Conservation (phyloP, 1,284 basidiomycete genomes). For the Afroboletus lepidellus region DNA sequence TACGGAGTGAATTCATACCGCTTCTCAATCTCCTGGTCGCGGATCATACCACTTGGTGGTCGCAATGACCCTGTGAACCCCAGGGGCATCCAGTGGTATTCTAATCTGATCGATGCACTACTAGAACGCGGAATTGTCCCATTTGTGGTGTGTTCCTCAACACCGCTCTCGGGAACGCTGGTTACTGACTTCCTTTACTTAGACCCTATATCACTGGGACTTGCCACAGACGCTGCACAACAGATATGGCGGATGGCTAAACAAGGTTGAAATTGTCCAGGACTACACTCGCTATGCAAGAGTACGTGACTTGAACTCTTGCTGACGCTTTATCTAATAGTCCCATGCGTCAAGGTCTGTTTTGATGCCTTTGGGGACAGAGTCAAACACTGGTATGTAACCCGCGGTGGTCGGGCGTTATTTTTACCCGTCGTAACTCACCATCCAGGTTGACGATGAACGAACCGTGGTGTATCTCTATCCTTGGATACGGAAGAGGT, state of each 20-base stretch:
- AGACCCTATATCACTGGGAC: conserved; percentile 80
- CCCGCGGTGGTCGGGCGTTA: neutral
- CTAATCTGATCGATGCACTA: conserved; percentile 66
- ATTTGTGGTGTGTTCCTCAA: conserved; percentile 53
- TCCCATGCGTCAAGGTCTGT: conserved; percentile 44
- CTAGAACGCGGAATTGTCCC: conserved; percentile 62
- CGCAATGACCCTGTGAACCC: conserved; percentile 69
- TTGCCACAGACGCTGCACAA: conserved; percentile 38
- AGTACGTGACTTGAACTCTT: conserved; percentile 34
- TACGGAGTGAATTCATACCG: conserved; percentile 58
- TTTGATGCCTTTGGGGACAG: conserved; percentile 74
- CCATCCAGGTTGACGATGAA: conserved; percentile 61
- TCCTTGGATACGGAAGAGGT: conserved; percentile 65
- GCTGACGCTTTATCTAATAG: conserved; percentile 1
- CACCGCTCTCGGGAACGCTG: neutral
- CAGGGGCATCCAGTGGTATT: conserved; percentile 67
- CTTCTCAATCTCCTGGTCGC: conserved; percentile 77
- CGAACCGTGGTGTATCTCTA: conserved; percentile 73
- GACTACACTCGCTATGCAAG: conserved; percentile 68
- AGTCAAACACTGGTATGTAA: conserved; percentile 67
- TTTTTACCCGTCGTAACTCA: conserved; percentile 3
- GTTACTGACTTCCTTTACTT: conserved; percentile 1
- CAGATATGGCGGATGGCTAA: conserved; percentile 46
- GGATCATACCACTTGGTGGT: conserved; percentile 69
- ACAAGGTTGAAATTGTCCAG: conserved; percentile 35